Evolutionary conservation across 2,329 filamentous ascomycete genomes (phyloP), one percentile per base, ranked within the genome.

Genomic region (Fusarium keratoplasticum): DNA sequence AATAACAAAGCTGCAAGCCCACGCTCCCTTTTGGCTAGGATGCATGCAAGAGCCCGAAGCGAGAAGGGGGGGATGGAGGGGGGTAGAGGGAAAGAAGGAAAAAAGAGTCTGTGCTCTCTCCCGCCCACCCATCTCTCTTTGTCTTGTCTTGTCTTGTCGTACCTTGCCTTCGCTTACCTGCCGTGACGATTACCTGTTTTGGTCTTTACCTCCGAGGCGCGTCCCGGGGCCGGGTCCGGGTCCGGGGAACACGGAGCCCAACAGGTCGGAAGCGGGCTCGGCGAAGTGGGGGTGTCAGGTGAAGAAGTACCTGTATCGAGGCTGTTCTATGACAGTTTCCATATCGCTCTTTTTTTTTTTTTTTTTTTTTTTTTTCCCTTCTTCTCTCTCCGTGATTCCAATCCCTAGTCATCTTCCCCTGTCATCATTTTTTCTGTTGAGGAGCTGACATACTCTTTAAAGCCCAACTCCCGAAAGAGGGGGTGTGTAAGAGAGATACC

Each of bases 101-200:
- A 58, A 58, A 29, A 57, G 52, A 36, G 61, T 61, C 54, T 69
- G 67, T 59, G 64, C 33, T 14, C 16, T 29, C 40, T 29, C 16
- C 47, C 50, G 27, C 27, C 25, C 44, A 22, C 35, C 22, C 40
- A 47, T 47, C 57, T 35, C 20, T 50, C 16, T 38, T 35, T 42
- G 38, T 58, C 33, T 14, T 20, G 38, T 11, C 36, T 63, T 35
- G 10, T 38, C 42, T 50, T 22, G 13, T 25, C n/a, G 8, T 42
- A 5, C 18, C 11, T 14, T 50, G 22, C 44, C 25, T 27, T 47
- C 42, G 25, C 47, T 29, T 52, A 27, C 44, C 16, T 52, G 27
- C 54, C 66, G 40, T 57, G 38, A 35, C 33, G 31, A 68, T 73
- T 73, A 31, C 71, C 59, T 36, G 67, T 73, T 73, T 71, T 31